These are phyloP conservation scores for Mrakia gelida DNA, from an alignment of 768 basidiomycete species.

Conservation along the genomic window DNA sequence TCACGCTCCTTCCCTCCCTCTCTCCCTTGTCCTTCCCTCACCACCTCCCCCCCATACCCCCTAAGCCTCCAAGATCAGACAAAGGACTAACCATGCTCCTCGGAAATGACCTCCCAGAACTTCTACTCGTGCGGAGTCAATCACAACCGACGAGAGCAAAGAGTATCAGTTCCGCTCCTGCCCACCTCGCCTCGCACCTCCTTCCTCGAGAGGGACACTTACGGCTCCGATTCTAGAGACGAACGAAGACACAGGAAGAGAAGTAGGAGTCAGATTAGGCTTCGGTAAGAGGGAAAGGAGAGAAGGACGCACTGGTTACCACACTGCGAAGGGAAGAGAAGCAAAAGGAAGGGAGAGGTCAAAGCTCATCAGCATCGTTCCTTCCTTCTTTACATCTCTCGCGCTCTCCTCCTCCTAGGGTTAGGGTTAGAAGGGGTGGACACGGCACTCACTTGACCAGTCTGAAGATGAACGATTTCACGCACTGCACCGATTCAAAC, in stretches of 20 bases:
- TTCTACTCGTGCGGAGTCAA: constrained; percentile 32
- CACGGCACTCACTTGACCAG: constrained; percentile 72
- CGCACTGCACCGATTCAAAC: constrained; percentile 45
- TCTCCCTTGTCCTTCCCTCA: too few relatives aligned
- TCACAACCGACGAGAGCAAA: neutral
- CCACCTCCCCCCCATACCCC: neutral
- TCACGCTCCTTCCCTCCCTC: neutral
- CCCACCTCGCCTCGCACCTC: neutral
- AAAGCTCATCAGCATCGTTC: constrained; percentile 1
- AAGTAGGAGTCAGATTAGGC: neutral
- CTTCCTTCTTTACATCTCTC: neutral
- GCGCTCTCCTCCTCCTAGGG: neutral
- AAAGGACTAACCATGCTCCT: constrained; percentile 52
- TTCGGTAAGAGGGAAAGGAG: neutral
- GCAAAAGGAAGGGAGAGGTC: constrained; percentile 3
- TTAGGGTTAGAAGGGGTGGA: neutral
- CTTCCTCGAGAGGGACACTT: neutral
- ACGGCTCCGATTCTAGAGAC: constrained; percentile 37
- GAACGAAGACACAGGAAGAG: too few relatives aligned
- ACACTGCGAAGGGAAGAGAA: constrained; percentile 54
- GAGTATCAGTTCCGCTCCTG: neutral
- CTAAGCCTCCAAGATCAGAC: neutral
- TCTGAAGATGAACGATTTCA: constrained; percentile 99
- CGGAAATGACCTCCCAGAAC: constrained; percentile 85
- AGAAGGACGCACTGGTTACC: constrained; percentile 87